Evolutionary conservation across 73 alveolate genomes (phyloP), one percentile per base, ranked within the genome.

Genomic region (Loxodes magnus): DNA sequence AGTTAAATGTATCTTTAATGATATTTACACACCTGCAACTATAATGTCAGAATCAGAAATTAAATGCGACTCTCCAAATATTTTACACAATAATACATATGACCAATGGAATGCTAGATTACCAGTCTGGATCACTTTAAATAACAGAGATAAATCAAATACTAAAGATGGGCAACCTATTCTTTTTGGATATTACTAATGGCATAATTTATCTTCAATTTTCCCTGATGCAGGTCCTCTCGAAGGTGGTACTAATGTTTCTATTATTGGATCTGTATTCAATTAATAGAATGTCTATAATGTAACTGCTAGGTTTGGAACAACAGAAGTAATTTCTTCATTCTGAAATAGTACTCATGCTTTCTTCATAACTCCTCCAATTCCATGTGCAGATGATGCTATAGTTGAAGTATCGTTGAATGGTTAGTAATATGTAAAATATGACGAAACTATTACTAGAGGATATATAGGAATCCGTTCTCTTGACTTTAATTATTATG

Each of bases 61-160:
- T 27, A 77, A 73, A 64, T 87, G 97, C 56, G 94, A 87, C 42
- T 87, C 97, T 5, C 97, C 97, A 51, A 66, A 90, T 2, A 46
- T 46, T 10, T 19, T 9, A 7, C 2, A n/a, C 10, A 16, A 33
- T 33, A 20, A 25, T 21, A n/a, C n/a, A n/a, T n/a, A n/a, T n/a
- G n/a, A n/a, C n/a, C n/a, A n/a, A n/a, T n/a, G n/a, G n/a, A n/a
- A n/a, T n/a, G n/a, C n/a, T n/a, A n/a, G n/a, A n/a, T n/a, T n/a
- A n/a, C n/a, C n/a, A n/a, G n/a, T n/a, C n/a, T n/a, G n/a, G n/a
- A n/a, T n/a, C n/a, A n/a, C n/a, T n/a, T n/a, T n/a, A n/a, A n/a
- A n/a, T n/a, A n/a, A n/a, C n/a, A n/a, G n/a, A n/a, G n/a, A n/a
- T n/a, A n/a, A n/a, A n/a, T n/a, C n/a, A 1, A 9, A 46, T n/a